These are phyloP conservation scores for Pseudomonodictys pantanalensis DNA, from an alignment of 495 filamentous ascomycete species.

Conservation along the genomic window DNA sequence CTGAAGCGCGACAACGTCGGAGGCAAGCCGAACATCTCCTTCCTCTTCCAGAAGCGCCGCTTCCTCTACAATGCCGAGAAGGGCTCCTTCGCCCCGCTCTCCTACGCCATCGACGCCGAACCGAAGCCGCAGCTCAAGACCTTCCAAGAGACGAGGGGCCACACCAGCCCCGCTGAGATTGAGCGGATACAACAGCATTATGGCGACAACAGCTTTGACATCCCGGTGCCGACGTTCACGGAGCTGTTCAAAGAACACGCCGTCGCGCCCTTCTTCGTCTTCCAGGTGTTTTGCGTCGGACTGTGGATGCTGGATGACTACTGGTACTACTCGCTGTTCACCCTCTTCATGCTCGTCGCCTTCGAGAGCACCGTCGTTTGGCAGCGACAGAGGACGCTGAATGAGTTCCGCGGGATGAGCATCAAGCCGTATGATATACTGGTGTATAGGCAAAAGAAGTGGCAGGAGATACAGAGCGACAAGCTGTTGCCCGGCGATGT, in stretches of 20 bases:
- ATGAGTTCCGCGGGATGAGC: conserved; percentile 97
- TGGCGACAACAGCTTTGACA: conserved; percentile 95
- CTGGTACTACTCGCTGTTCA: conserved; percentile 99
- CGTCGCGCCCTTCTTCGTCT: conserved; percentile 98
- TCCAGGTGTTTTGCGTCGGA: conserved; percentile 97
- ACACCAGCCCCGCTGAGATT: conserved; percentile 68
- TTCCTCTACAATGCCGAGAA: conserved; percentile 76
- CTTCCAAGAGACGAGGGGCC: conserved; percentile 76
- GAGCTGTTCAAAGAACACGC: conserved; percentile 98
- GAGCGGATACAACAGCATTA: conserved; percentile 83
- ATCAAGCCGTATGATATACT: conserved; percentile 96
- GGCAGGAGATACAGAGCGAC: conserved; percentile 88
- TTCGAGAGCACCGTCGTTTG: conserved; percentile 99
- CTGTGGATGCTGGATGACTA: conserved; percentile 99
- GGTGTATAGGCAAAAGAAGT: conserved; percentile 80
- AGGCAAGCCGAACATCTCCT: conserved; percentile 73
- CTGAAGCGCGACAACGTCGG: conserved; percentile 72
- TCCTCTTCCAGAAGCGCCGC: conserved; percentile 96
- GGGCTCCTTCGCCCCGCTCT: conserved; percentile 71
- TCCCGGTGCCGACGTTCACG: conserved; percentile 90
- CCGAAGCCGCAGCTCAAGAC: conserved; percentile 70
- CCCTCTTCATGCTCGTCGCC: conserved; percentile 92
- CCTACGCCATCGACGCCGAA: conserved; percentile 79
- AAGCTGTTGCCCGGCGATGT: conserved; percentile 94
- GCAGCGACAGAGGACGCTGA: conserved; percentile 96